phyloP scores from a whole-genome alignment of 306 rosid genomes.

The Heteromeles arbutifolia region DNA sequence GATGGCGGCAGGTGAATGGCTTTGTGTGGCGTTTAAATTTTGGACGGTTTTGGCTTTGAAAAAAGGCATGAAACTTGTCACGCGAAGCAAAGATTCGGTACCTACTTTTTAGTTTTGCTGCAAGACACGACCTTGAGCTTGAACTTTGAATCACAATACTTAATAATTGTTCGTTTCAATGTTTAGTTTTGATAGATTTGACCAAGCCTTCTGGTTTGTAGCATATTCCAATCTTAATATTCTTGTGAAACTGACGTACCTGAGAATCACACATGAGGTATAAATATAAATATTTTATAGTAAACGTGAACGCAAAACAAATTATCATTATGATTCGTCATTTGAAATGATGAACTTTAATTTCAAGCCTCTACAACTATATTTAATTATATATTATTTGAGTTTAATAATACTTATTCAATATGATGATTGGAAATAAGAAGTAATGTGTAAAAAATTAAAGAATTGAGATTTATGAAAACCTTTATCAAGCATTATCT shows the following conservation, averaged over 20 bases:
- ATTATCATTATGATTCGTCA: no score
- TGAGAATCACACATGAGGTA: no score
- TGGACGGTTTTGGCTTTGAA: slow-evolving; percentile 13
- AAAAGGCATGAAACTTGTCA: slow-evolving; percentile 1
- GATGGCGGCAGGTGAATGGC: slow-evolving; percentile 4
- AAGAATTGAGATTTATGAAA: background rate
- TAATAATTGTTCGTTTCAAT: background rate
- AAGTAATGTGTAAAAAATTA: no score
- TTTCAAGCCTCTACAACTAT: no score
- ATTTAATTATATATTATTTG: no score
- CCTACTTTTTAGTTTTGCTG: slow-evolving; percentile 12
- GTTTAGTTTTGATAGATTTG: background rate
- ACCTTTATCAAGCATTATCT: background rate
- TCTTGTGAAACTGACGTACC: background rate
- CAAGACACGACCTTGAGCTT: background rate
- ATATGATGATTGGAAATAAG: no score
- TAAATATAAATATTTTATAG: no score
- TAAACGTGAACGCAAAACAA: no score
- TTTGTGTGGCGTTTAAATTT: background rate
- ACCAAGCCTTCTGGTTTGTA: background rate
- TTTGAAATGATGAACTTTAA: no score
- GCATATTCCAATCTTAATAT: background rate
- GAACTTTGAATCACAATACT: background rate
- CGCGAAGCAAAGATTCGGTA: slow-evolving; percentile 7
- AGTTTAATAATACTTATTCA: no score